Conservation (phyloP, 2,329 filamentous ascomycete species). For the Metarhizium sp. region DNA sequence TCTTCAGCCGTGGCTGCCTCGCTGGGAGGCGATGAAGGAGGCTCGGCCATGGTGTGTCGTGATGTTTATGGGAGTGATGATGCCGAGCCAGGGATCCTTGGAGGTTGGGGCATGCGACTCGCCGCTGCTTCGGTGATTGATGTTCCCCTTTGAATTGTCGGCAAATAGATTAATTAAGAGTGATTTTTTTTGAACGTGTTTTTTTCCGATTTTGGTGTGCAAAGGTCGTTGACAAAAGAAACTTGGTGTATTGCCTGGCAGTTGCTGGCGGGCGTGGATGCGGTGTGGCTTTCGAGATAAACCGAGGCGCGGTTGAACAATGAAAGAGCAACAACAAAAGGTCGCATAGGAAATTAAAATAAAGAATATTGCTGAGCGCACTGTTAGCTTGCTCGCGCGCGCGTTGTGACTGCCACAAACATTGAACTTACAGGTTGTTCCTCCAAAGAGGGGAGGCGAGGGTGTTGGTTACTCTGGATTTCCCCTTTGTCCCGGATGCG, state of each 20-base stretch:
- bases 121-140: background rate
- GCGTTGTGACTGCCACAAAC: background rate
- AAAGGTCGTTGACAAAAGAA: constrained; percentile 3
- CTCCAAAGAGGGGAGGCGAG: background rate
- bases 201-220: background rate
- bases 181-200: background rate
- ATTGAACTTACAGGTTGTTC: constrained; percentile 2
- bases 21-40: constrained; percentile 52
- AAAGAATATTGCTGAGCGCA: background rate
- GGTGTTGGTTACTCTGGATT: background rate
- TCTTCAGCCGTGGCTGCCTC: constrained; percentile 53
- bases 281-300: background rate
- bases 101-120: background rate
- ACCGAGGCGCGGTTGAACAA: background rate
- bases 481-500: background rate
- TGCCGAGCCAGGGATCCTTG: background rate
- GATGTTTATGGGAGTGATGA: background rate
- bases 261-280: background rate
- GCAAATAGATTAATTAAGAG: background rate
- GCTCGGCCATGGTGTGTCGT: constrained; percentile 39
- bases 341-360: background rate
- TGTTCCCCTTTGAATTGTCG: background rate
- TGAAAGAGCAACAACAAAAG: background rate
- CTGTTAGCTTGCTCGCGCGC: background rate
- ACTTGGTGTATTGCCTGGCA: background rate